These are phyloP conservation scores for Tetradesmus lagerheimii DNA, from an alignment of 139 green algal genomes.

Conservation along the genomic window DNA sequence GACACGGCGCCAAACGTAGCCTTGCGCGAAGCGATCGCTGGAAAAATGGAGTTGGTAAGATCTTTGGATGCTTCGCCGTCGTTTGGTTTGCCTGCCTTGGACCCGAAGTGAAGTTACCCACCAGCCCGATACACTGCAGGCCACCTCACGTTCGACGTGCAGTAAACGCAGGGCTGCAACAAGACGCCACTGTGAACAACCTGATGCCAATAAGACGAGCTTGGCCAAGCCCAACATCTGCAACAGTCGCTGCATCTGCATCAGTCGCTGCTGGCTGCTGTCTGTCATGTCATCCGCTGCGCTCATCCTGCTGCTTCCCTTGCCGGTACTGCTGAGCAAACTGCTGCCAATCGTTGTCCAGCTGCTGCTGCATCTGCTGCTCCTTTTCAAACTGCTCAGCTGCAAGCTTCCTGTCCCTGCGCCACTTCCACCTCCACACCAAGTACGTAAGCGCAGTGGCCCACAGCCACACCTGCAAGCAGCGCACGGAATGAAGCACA, in stretches of 20 bases:
- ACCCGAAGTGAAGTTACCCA: no score
- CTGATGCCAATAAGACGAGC: no score
- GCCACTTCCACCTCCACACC: slow-evolving; percentile 46
- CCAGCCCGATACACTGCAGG: no score
- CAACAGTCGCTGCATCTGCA: not conserved
- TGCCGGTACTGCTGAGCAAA: slow-evolving; percentile 40
- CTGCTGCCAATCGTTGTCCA: slow-evolving; percentile 16
- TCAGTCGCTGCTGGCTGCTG: not conserved
- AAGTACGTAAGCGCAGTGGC: slow-evolving; percentile 40
- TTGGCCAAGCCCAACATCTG: not conserved
- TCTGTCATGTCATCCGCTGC: not conserved
- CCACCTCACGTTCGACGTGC: no score
- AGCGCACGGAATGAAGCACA: not conserved
- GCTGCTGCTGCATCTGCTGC: slow-evolving; percentile 25
- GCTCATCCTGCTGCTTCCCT: not conserved
- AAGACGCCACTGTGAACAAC: no score
- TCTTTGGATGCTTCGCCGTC: no score
- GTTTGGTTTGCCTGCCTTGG: no score
- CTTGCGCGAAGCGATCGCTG: no score
- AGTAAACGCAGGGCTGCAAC: no score
- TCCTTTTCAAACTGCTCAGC: slow-evolving; percentile 34
- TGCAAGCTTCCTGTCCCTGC: not conserved
- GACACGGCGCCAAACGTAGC: no score
- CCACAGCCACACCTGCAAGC: slow-evolving; percentile 42
- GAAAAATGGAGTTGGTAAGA: no score